Percentiles rank a stretch among this genome's conserved stretches.
phyloP scores from a whole-genome alignment of 2,329 filamentous ascomycete genomes.

The Alternaria sp. region DNA sequence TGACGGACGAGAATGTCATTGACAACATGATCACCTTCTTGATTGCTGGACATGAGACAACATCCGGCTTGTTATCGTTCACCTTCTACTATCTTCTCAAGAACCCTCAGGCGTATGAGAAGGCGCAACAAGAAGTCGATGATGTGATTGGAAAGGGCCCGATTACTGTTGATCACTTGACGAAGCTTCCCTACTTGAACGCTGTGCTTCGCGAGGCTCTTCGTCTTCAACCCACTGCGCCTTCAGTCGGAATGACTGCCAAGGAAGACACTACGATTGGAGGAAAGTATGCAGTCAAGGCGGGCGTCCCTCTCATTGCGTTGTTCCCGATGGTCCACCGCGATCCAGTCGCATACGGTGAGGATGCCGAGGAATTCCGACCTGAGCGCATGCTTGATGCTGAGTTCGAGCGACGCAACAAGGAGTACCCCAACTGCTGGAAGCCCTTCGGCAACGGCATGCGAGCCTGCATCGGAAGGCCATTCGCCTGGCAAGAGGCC shows the following conservation, averaged over 20 bases:
- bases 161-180: slow-evolving; percentile 57
- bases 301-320: slow-evolving; percentile 39
- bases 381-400: slow-evolving; percentile 58
- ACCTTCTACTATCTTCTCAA: slow-evolving; percentile 60
- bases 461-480: slow-evolving; percentile 60
- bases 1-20: slow-evolving; percentile 66
- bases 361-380: slow-evolving; percentile 53
- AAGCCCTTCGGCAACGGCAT: slow-evolving; percentile 64
- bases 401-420: slow-evolving; percentile 48
- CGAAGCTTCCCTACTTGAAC: slow-evolving; percentile 61
- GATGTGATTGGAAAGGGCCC: slow-evolving; percentile 56
- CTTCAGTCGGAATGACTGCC: slow-evolving; percentile 53
- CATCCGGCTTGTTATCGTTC: slow-evolving; percentile 48
- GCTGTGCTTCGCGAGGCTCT: slow-evolving; percentile 63
- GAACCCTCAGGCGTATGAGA: slow-evolving; percentile 57
- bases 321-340: slow-evolving; percentile 49
- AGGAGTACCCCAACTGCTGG: slow-evolving; percentile 52
- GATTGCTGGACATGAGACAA: slow-evolving; percentile 52
- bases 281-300: slow-evolving; percentile 49
- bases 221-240: slow-evolving; percentile 61
- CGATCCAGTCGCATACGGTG: slow-evolving; percentile 52
- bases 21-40: slow-evolving; percentile 74
- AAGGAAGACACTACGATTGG: slow-evolving; percentile 43
- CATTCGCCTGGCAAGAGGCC: slow-evolving; percentile 63
- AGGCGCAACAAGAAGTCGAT: slow-evolving; percentile 63